A percentile compares a stretch with the other conserved stretches of the same genome.
Conservation (phyloP, 495 filamentous ascomycete genomes). For the Lasiosphaeria miniovina region DNA sequence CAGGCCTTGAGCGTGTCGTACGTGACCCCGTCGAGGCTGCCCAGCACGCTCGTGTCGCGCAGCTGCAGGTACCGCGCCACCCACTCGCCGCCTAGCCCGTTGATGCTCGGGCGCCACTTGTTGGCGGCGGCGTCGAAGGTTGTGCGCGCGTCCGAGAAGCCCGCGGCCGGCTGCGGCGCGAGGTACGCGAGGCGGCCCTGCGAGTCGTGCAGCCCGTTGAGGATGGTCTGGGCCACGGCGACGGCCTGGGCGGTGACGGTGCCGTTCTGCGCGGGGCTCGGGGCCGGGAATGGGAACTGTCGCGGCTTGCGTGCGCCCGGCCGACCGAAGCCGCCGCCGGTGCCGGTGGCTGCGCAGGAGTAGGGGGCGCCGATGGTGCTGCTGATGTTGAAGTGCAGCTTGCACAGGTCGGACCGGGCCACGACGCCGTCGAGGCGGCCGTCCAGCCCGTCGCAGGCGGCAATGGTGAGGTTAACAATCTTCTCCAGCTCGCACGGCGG, state of each 20-base stretch:
- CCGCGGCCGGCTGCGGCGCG: slow-evolving; percentile 41
- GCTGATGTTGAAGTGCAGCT: slow-evolving; percentile 44
- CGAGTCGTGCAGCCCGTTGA: slow-evolving; percentile 45
- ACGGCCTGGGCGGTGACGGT: slow-evolving; percentile 40
- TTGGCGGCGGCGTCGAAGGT: slow-evolving; percentile 39
- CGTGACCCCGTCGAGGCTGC: slow-evolving; percentile 41
- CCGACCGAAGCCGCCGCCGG: background rate
- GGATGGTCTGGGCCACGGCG: slow-evolving; percentile 39
- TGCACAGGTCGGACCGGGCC: slow-evolving; percentile 51
- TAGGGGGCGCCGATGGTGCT: slow-evolving; percentile 47
- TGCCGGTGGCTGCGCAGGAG: slow-evolving; percentile 40
- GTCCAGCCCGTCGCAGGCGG: slow-evolving; percentile 52
- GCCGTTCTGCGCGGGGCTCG: slow-evolving; percentile 43
- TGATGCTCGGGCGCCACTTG: slow-evolving; percentile 36
- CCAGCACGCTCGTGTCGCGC: slow-evolving; percentile 30
- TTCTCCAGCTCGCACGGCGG: slow-evolving; percentile 51
- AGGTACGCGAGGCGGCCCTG: slow-evolving; percentile 46
- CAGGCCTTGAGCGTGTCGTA: slow-evolving; percentile 49
- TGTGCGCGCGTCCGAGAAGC: slow-evolving; percentile 42
- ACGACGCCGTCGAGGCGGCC: slow-evolving; percentile 53
- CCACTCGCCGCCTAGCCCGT: slow-evolving; percentile 39
- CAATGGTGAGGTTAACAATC: slow-evolving; percentile 53
- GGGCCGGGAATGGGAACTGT: background rate
- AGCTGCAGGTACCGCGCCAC: slow-evolving; percentile 36
- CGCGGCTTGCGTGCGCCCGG: background rate